A percentile compares a stretch with the other conserved stretches of the same genome.
These are phyloP conservation scores for Nadsonia fulvescens DNA, from an alignment of 805 yeast species.

Conservation along the genomic window DNA sequence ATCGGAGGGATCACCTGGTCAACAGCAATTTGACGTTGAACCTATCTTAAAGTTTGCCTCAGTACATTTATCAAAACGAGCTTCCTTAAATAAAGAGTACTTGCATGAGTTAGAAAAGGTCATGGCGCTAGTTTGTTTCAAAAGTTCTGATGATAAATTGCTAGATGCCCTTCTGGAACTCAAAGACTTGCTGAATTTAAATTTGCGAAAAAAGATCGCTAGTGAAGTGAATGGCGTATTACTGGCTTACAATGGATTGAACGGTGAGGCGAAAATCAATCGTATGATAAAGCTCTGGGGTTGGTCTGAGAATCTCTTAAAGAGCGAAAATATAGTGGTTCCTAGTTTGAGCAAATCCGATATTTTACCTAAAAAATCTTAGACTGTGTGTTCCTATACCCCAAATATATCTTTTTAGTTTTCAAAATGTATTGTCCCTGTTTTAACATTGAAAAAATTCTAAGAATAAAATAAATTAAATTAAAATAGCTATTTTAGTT, in stretches of 20 bases:
- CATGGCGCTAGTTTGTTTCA: constrained; percentile 57
- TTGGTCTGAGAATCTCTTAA: constrained; percentile 39
- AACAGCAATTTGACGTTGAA: constrained; percentile 8
- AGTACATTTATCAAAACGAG: constrained; percentile 33
- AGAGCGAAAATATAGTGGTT: too few species aligned
- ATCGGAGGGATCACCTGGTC: constrained; percentile 6
- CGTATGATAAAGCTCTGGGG: constrained; percentile 43
- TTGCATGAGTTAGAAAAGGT: constrained; percentile 63
- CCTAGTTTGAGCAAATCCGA: too few species aligned
- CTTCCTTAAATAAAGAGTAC: constrained; percentile 34
- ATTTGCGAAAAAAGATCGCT: constrained; percentile 48
- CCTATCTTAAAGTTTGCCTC: constrained; percentile 20
- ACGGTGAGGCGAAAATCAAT: constrained; percentile 25
- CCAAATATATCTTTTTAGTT: background rate
- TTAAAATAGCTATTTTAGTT: background rate
- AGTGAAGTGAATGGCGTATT: constrained; percentile 52
- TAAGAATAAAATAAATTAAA: too few species aligned
- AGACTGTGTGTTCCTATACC: too few species aligned
- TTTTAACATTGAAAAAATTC: background rate
- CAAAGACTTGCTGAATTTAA: constrained; percentile 35
- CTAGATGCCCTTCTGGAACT: too few species aligned
- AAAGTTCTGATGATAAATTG: constrained; percentile 19
- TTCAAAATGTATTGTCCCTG: background rate
- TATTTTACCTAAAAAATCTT: too few species aligned
- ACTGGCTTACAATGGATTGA: constrained; percentile 23